These are phyloP conservation scores for Lachancea meyersii DNA, from an alignment of 805 yeast species.

Conservation along the genomic window DNA sequence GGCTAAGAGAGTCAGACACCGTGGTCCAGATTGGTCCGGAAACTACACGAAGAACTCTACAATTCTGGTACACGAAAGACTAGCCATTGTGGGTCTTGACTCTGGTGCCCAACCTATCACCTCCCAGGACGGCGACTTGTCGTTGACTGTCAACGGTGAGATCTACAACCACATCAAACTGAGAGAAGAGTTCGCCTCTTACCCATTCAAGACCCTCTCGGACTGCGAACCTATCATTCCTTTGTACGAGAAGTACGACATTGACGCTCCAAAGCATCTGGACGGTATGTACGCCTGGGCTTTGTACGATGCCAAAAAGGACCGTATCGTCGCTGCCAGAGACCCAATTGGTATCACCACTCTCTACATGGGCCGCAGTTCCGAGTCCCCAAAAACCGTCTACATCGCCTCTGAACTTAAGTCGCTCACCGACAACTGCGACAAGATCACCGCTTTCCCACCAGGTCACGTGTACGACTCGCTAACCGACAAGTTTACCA, in stretches of 20 bases:
- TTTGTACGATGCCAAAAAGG: constrained; percentile 73
- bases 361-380: constrained; percentile 84
- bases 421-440: constrained; percentile 92
- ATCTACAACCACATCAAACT: constrained; percentile 92
- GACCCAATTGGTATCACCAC: constrained; percentile 98
- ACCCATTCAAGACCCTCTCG: constrained; percentile 74
- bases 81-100: constrained; percentile 95
- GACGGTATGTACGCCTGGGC: constrained; percentile 99
- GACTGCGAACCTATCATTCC: constrained; percentile 99
- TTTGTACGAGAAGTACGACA: constrained; percentile 74
- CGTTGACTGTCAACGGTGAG: constrained; percentile 93
- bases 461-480: constrained; percentile 98
- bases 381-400: constrained; percentile 61
- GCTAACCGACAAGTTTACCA: constrained; percentile 70
- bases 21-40: constrained; percentile 99
- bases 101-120: constrained; percentile 97
- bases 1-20: constrained; percentile 90
- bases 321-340: constrained; percentile 92
- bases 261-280: constrained; percentile 84
- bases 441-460: constrained; percentile 86
- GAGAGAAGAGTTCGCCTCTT: constrained; percentile 68
- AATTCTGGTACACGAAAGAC: constrained; percentile 87
- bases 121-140: constrained; percentile 64
- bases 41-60: constrained; percentile 73
- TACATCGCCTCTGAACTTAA: constrained; percentile 93